These are phyloP conservation scores for Epicoccum sorghinum DNA, from an alignment of 2,329 filamentous ascomycete genomes.

Conservation along the genomic window DNA sequence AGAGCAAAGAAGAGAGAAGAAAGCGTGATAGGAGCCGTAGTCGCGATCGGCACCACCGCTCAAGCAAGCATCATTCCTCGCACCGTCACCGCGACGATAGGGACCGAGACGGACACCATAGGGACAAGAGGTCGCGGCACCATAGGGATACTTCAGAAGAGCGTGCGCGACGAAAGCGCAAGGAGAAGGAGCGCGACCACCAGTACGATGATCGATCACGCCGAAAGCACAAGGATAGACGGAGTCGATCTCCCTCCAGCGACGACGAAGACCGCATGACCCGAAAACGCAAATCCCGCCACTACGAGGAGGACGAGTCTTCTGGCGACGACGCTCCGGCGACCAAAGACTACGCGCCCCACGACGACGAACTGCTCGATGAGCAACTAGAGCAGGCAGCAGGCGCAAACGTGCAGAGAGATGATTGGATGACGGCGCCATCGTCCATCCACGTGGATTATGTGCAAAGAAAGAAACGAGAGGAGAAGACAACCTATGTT, in stretches of 20 bases:
- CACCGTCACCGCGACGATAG: slow-evolving; percentile 57
- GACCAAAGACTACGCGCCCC: slow-evolving; percentile 53
- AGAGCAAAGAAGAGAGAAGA: slow-evolving; percentile 59
- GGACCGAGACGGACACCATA: slow-evolving; percentile 56
- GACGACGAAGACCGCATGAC: slow-evolving; percentile 43
- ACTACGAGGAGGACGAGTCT: slow-evolving; percentile 40
- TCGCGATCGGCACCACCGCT: slow-evolving; percentile 41
- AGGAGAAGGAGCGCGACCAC: slow-evolving; percentile 44
- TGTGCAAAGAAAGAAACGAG: slow-evolving; percentile 65
- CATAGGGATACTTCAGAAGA: slow-evolving; percentile 51
- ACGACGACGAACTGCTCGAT: slow-evolving; percentile 54
- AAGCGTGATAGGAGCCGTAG: slow-evolving; percentile 54
- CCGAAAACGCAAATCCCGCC: slow-evolving; percentile 42
- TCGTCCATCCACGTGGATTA: slow-evolving; percentile 85
- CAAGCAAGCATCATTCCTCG: slow-evolving; percentile 49
- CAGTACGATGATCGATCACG: slow-evolving; percentile 46
- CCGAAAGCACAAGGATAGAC: slow-evolving; percentile 37
- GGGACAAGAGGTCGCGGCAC: slow-evolving; percentile 69
- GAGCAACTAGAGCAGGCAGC: slow-evolving; percentile 48
- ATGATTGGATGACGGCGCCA: slow-evolving; percentile 94
- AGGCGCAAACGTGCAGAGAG: slow-evolving; percentile 64
- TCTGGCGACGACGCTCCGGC: slow-evolving; percentile 43
- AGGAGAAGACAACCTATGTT: slow-evolving; percentile 51
- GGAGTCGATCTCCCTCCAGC: slow-evolving; percentile 36
- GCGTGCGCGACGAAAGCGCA: slow-evolving; percentile 54